A percentile compares a stretch with the other conserved stretches of the same genome.
phyloP scores from a whole-genome alignment of 108 stramenopile species.

The Discostella stelligeroides region DNA sequence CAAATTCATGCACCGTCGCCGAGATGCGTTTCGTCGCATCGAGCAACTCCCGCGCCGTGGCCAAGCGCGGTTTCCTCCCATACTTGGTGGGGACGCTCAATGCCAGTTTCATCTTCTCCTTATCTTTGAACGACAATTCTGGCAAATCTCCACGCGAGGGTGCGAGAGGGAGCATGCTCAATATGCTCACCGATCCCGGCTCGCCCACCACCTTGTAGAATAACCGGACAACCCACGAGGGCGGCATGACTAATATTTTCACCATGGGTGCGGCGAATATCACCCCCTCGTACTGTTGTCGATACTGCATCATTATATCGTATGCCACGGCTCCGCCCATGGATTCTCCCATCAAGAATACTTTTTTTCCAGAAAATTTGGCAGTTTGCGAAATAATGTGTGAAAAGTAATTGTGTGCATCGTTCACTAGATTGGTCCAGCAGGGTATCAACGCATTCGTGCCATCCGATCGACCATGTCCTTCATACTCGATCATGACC shows the following conservation, averaged over 20 bases:
- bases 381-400: constrained; percentile 16
- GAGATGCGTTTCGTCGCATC: constrained; percentile 59
- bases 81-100: constrained; percentile 33
- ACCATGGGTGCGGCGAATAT: constrained; percentile 72
- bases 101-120: constrained; percentile 48
- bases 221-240: constrained; percentile 58
- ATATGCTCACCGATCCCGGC: constrained; percentile 40
- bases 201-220: constrained; percentile 49
- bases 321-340: constrained; percentile 78
- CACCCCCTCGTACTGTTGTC: constrained; percentile 52
- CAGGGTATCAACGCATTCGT: constrained; percentile 47
- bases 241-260: constrained; percentile 67
- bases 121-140: constrained; percentile 46
- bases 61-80: constrained; percentile 65
- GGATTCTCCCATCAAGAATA: constrained; percentile 70
- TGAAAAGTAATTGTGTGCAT: constrained; percentile 56
- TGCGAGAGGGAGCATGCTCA: constrained; percentile 50
- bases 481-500: constrained; percentile 73
- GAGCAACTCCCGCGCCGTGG: constrained; percentile 67
- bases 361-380: constrained; percentile 48
- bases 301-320: constrained; percentile 47
- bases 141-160: constrained; percentile 53
- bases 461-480: constrained; percentile 71
- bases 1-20: constrained; percentile 44
- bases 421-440: constrained; percentile 52